A percentile compares a stretch with the other conserved stretches of the same genome.
phyloP scores from a whole-genome alignment of 2,329 filamentous ascomycete species.

The Metarhizium humberi region DNA sequence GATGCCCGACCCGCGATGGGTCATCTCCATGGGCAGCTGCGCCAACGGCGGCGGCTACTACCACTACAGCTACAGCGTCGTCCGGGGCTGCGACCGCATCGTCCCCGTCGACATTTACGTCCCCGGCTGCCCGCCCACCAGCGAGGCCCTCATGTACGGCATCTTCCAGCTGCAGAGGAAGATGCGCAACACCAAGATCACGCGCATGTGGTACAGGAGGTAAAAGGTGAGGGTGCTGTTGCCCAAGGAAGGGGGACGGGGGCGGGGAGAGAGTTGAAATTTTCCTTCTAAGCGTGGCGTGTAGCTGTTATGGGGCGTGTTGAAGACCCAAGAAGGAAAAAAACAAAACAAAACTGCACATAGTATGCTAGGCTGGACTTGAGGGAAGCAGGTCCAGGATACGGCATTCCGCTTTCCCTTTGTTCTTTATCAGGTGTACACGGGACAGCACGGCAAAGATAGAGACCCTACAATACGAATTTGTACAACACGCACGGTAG shows the following conservation, averaged over 20 bases:
- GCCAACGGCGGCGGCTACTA: conserved; percentile 82
- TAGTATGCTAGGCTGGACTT: background rate
- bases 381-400: background rate
- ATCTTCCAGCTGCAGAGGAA: conserved; percentile 72
- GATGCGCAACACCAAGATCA: conserved; percentile 53
- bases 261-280: background rate
- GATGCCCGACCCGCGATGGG: conserved; percentile 89
- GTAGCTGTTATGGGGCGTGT: background rate
- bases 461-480: background rate
- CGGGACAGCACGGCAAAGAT: background rate
- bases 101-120: conserved; percentile 76
- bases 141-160: conserved; percentile 55
- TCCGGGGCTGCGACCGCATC: conserved; percentile 66
- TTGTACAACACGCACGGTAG: background rate
- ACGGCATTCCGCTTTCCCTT: background rate
- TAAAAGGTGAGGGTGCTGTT: conserved; percentile 18
- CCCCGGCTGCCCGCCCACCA: conserved; percentile 59
- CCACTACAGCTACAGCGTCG: conserved; percentile 75
- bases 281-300: background rate
- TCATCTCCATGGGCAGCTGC: conserved; percentile 74
- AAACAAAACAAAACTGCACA: background rate
- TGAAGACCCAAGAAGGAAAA: background rate
- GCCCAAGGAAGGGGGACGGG: background rate
- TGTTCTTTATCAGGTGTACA: background rate
- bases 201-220: conserved; percentile 49